Evolutionary conservation across 768 basidiomycete species (phyloP), one percentile per base, ranked within the genome.

Genomic region (Termitomyces sp.): DNA sequence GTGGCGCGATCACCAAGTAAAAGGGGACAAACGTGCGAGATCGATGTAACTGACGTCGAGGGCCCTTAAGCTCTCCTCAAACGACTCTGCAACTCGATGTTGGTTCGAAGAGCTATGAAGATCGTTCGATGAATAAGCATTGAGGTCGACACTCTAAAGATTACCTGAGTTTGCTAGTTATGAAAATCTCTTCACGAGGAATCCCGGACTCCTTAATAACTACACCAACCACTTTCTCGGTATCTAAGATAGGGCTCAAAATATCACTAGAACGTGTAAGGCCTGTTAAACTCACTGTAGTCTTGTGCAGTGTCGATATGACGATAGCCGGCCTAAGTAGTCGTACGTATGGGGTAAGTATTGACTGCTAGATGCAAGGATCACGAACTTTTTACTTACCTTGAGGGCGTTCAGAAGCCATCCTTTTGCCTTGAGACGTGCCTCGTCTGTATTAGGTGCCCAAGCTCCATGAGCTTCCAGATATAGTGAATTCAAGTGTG

Each of bases 101-200:
- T 73, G 72, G 46, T 79, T 75, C 10, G 18, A 13, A 24, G 36
- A 15, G 31, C 49, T 52, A 18, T 2, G 20, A 4, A 39, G 16
- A 28, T n/a, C n/a, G 6, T 52, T 15, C 12, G 12, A 10, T 20
- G 3, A 41, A 12, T 39, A 26, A 28, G 18, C n/a, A 28, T 50
- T 22, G 33, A 52, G 26, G 6, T 39, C 51, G 20, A 52, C 18
- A 39, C 16, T 28, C 18, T 2, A 1, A 41, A 41, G 64, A 72
- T 61, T 58, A 77, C 67, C 74, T 70, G 34, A 81, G 68, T 62
- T 83, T 83, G 16, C 80, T 80, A 0, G 80, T 81, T 33, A 83
- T 68, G 62, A 77, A 81, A 26, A 82, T 63, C 39, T 81, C 72
- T 29, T 77, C 73, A 26, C 81, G 74, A 3, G 79, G 75, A 41